Conservation (phyloP, 306 rosid species). For the Quercus wislizeni region DNA sequence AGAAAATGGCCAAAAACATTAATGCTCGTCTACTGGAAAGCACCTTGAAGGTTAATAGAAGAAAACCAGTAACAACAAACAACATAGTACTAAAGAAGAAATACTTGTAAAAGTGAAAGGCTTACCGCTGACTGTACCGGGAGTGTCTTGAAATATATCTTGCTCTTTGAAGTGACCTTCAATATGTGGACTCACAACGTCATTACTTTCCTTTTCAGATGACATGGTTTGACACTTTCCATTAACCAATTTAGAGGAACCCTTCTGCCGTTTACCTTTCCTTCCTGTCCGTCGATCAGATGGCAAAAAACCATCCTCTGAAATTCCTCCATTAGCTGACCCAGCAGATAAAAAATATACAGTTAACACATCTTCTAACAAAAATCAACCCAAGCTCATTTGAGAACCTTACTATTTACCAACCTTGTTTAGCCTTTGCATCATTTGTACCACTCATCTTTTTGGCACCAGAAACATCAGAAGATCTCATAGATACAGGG, state of each 20-base stretch:
- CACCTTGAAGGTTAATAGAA: not conserved
- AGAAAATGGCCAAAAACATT: conserved; percentile 4
- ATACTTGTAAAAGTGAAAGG: conserved; percentile 18
- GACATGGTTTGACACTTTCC: conserved; percentile 45
- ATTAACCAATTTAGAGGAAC: conserved; percentile 51
- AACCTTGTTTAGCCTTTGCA: conserved; percentile 55
- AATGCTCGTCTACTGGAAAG: not conserved
- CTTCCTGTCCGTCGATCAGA: conserved; percentile 61
- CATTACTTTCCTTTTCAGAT: conserved; percentile 41
- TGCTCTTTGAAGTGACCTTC: conserved; percentile 47
- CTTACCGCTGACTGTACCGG: conserved; percentile 47
- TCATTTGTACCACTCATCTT: conserved; percentile 29
- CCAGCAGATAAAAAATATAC: conserved; percentile 39
- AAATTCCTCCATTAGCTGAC: conserved; percentile 46
- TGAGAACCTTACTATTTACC: conserved; percentile 28
- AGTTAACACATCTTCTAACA: conserved; percentile 23
- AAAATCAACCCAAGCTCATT: conserved; percentile 12
- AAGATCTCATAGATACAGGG: conserved; percentile 23
- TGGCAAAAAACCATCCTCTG: conserved; percentile 54
- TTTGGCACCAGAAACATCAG: conserved; percentile 37
- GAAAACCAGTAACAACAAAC: not conserved
- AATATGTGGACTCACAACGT: conserved; percentile 32
- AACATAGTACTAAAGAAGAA: conserved; percentile 11
- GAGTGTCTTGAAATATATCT: conserved; percentile 33
- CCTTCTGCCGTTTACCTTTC: conserved; percentile 63